Base-by-base conservation (phyloP, 495 filamentous ascomycete species). In the Apiosordaria backusii region DNA sequence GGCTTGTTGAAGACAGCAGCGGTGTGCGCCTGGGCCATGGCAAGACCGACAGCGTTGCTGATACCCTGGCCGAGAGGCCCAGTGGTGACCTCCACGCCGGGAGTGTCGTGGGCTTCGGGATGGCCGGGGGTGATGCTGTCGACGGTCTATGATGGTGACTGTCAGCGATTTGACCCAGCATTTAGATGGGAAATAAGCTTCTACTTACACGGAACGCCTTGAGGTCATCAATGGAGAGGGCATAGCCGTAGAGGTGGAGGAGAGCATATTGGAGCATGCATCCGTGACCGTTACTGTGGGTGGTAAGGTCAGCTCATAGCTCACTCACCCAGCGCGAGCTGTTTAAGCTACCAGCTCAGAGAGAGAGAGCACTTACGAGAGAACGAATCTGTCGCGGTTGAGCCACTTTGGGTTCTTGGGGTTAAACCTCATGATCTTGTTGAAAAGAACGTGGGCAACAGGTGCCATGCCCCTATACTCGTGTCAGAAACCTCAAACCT, bases 261-360 rank as follows among this genome's bases (percentile, higher is more conserved):
- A 99, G 86, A 73, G 95, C 90, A 88, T 99, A 99, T 79, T 97
- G 95, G 64, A 99, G 92, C 93, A 98, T 97, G 85, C 95, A 99
- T 68, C 89, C 95, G 81, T 99, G 95, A 68, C 95, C 95, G 84
- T 99, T 99, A 61, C 94, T 98, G 73, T 71, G 23, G 7, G 40
- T 23, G 13, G 24, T 15, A 13, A 0, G 54, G 57, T 59, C 15
- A 59, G 57, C 7, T 18, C 19, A 18, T 23, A 23, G 57, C 57
- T 65, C 22, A 67, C 59, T 57, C 15, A 50, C 24, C 53, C 21
- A 9, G 23, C 40, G 35, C 55, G 29, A 21, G 40, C 22, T 45
- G 35, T 45, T 7, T 52, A 50, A 21, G 18, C 7, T 27, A 5
- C 13, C 13, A 4, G 23, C 27, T 24, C 9, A n/a, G n/a, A 6